Evolutionary conservation across 1,284 basidiomycete genomes (phyloP).

Genomic region (Porodaedalea pini): DNA sequence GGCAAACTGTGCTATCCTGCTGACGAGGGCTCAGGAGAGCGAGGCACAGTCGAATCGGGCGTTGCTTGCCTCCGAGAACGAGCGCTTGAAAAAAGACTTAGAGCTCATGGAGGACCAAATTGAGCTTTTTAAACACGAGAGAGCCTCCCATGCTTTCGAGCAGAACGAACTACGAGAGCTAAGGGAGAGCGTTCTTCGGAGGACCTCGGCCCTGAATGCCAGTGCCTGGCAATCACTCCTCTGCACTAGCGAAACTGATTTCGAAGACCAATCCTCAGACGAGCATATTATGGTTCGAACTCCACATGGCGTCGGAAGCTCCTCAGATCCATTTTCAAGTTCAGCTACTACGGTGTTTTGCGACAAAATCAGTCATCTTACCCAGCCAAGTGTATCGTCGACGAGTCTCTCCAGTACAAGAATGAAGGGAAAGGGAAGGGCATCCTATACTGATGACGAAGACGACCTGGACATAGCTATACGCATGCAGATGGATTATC

Average conservation of each 20-base stretch:
- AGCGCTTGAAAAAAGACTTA: neutral
- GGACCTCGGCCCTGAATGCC: too few relatives aligned
- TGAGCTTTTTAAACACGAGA: neutral
- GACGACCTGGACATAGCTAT: conserved; percentile 31
- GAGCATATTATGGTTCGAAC: too few relatives aligned
- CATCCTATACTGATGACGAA: neutral
- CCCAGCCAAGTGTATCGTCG: neutral
- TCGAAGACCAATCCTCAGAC: too few relatives aligned
- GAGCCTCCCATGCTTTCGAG: neutral
- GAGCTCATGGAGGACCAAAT: conserved; percentile 1
- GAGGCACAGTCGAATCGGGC: conserved; percentile 34
- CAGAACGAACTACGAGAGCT: neutral
- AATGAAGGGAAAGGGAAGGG: conserved; percentile 5
- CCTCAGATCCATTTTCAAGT: too few relatives aligned
- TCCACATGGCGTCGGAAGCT: too few relatives aligned
- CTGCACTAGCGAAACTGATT: too few relatives aligned
- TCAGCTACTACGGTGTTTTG: too few relatives aligned
- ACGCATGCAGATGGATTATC: conserved; percentile 41
- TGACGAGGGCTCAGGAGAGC: conserved; percentile 38
- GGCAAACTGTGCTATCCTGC: conserved; percentile 45
- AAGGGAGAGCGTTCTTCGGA: neutral
- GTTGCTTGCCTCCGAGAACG: conserved; percentile 32
- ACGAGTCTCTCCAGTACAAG: neutral
- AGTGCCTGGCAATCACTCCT: too few relatives aligned
- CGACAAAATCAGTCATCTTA: too few relatives aligned